Conservation (phyloP, 106 monocot species). For the Dioscorea zingiberensis region DNA sequence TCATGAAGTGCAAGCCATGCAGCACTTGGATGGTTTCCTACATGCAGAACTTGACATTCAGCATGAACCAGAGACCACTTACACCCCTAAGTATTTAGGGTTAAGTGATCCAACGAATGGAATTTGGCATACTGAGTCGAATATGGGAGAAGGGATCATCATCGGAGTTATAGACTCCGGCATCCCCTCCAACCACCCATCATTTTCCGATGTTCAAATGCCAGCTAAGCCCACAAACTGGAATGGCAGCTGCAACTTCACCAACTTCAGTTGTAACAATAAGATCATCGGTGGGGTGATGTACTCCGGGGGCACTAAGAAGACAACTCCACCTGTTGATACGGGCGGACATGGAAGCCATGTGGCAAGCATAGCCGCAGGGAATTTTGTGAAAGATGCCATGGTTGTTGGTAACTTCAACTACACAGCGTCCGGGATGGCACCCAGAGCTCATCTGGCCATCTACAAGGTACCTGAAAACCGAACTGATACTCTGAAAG, state of each 20-base stretch:
- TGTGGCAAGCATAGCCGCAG: conserved; percentile 19
- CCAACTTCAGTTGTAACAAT: background rate
- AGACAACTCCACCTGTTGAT: background rate
- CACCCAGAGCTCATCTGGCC: conserved; percentile 18
- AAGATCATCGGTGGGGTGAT: conserved; percentile 2
- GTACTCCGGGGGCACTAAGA: background rate
- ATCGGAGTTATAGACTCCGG: conserved; percentile 6
- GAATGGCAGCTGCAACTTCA: background rate
- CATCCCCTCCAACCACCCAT: background rate
- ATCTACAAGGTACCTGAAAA: conserved; percentile 17
- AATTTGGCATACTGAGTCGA: background rate
- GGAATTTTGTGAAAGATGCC: conserved; percentile 8
- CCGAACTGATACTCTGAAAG: background rate
- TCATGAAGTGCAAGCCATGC: background rate
- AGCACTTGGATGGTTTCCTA: background rate
- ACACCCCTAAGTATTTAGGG: conserved; percentile 3
- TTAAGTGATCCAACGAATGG: background rate
- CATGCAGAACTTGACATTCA: background rate
- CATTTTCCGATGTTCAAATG: background rate
- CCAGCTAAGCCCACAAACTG: background rate
- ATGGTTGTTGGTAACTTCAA: conserved; percentile 5
- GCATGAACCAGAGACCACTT: background rate
- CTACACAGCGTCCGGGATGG: conserved; percentile 16
- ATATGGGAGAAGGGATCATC: conserved; percentile 5
- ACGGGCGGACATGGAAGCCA: conserved; percentile 17